Evolutionary conservation across 306 rosid genomes (phyloP).

Genomic region (Sechiopsis laciniata): DNA sequence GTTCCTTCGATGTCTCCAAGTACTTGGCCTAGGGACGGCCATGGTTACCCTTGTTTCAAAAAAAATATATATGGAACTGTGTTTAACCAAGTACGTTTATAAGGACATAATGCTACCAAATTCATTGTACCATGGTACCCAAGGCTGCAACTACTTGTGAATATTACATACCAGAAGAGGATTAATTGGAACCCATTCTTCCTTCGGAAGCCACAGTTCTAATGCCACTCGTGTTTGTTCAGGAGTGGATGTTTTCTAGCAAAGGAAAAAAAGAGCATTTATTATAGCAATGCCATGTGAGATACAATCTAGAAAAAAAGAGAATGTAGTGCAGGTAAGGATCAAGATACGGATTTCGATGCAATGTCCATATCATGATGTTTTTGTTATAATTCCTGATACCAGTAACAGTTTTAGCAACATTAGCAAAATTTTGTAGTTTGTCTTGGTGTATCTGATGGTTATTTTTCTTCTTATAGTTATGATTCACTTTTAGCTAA

Average conservation of each 20-base stretch:
- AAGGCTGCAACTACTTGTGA: background rate
- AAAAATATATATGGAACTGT: no score
- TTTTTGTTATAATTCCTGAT: background rate
- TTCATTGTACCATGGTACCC: background rate
- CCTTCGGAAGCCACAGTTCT: conserved; percentile 84
- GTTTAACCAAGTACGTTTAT: background rate
- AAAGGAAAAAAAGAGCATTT: conserved; percentile 21
- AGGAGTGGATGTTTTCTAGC: conserved; percentile 67
- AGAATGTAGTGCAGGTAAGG: background rate
- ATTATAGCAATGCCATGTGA: conserved; percentile 10
- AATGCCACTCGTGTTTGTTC: conserved; percentile 81
- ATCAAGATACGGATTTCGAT: background rate
- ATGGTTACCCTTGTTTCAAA: no score
- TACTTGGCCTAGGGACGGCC: no score
- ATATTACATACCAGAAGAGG: conserved; percentile 69
- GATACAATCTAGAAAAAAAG: background rate
- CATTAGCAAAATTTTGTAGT: background rate
- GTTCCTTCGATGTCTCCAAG: no score
- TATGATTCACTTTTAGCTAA: no score
- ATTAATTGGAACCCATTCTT: conserved; percentile 90
- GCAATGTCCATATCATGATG: background rate
- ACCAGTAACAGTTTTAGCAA: background rate
- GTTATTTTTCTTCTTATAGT: no score
- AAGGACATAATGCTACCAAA: background rate
- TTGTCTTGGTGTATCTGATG: background rate